These are phyloP conservation scores for Lachnellula willkommii DNA, from an alignment of 2,329 filamentous ascomycete genomes.

Conservation along the genomic window DNA sequence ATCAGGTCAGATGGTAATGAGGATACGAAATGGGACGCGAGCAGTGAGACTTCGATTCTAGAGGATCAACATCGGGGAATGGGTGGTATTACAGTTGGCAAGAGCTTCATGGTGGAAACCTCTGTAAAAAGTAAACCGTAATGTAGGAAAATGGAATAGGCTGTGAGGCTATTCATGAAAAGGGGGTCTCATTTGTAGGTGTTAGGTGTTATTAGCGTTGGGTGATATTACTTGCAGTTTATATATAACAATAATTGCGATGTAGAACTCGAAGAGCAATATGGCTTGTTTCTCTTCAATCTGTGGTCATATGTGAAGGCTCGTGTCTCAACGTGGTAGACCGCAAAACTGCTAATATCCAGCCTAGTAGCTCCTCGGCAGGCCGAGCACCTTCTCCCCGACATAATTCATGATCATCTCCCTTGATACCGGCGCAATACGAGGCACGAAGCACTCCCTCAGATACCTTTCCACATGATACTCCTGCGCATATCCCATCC, in stretches of 20 bases:
- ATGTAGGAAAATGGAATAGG: too few species aligned
- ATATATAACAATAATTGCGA: neutral
- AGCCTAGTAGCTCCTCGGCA: conserved; percentile 61
- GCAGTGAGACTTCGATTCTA: too few species aligned
- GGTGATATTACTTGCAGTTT: conserved; percentile 3
- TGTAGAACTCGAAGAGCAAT: too few species aligned
- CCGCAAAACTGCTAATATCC: neutral
- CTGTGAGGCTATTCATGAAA: too few species aligned
- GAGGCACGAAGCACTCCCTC: conserved; percentile 58
- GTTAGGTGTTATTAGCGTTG: neutral
- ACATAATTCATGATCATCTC: conserved; percentile 77
- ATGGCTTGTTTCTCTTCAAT: neutral
- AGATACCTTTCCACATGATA: conserved; percentile 63
- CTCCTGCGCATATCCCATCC: conserved; percentile 61
- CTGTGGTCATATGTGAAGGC: neutral
- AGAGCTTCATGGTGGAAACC: too few species aligned
- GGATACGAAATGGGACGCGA: too few species aligned
- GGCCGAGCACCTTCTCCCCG: conserved; percentile 58
- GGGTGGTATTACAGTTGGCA: too few species aligned
- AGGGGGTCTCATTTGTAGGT: neutral
- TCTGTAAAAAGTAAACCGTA: too few species aligned
- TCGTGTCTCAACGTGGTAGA: neutral
- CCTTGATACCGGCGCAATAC: conserved; percentile 59
- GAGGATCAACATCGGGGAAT: too few species aligned
- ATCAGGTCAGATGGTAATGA: too few species aligned